Evolutionary conservation across 2,329 filamentous ascomycete species (phyloP).

Genomic region (Chaetomium olivaceum): DNA sequence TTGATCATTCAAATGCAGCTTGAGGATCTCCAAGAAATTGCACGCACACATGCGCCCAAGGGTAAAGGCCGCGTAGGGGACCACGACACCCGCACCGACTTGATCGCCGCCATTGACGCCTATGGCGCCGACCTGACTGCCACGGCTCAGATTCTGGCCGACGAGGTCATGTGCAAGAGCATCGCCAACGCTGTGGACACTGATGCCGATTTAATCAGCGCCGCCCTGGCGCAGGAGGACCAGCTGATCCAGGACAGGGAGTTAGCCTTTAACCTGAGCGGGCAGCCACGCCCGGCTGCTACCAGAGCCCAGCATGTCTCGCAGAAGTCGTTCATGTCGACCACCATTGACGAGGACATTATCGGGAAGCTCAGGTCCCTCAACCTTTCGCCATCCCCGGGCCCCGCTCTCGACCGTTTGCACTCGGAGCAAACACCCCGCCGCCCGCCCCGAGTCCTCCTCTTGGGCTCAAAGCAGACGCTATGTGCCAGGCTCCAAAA

Average conservation of each 20-base stretch:
- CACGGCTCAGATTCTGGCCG: not conserved
- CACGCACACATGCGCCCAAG: slow-evolving; percentile 22
- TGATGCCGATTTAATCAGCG: slow-evolving; percentile 23
- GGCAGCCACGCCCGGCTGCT: not conserved
- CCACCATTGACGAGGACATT: not conserved
- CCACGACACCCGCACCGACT: slow-evolving; percentile 13
- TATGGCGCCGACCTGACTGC: slow-evolving; percentile 25
- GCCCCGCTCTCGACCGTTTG: not conserved
- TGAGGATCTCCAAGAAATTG: slow-evolving; percentile 24
- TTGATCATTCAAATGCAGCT: slow-evolving; percentile 25
- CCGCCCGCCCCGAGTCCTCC: slow-evolving; percentile 21
- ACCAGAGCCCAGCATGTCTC: not conserved
- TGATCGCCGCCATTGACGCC: slow-evolving; percentile 17
- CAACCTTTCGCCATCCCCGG: not conserved
- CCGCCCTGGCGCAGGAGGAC: slow-evolving; percentile 18
- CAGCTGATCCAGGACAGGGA: slow-evolving; percentile 23
- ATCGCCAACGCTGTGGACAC: slow-evolving; percentile 26
- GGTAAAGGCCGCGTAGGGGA: slow-evolving; percentile 29
- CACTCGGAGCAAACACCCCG: not conserved
- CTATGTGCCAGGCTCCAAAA: not conserved
- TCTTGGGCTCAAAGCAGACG: slow-evolving; percentile 16
- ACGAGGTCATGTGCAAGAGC: slow-evolving; percentile 29
- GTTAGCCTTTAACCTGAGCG: slow-evolving; percentile 17
- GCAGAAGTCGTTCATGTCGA: not conserved
- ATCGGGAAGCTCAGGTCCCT: not conserved